Base-by-base conservation (phyloP, 805 yeast genomes). In the Lachancea lanzarotensis region DNA sequence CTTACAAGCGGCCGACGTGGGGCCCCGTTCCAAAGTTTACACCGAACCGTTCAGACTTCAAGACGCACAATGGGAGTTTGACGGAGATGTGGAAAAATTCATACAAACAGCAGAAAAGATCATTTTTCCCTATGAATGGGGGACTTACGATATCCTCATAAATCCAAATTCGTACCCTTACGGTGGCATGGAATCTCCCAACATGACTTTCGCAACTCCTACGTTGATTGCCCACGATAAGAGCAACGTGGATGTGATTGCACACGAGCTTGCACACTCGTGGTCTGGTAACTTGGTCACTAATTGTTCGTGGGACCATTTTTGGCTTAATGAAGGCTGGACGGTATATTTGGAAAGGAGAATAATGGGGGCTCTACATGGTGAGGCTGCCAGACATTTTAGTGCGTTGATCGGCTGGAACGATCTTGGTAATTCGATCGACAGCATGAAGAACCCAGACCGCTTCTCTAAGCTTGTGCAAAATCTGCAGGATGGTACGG, bases 321-420 rank as follows among this genome's bases (percentile, higher is more conserved):
- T 89, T 64, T 89, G 95, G 93, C 75, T 89, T 53, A 89, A 89
- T 62, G 96, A 89, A 69, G 96, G 96, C 31, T 89, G 96, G 96
- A 88, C 96, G 5, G 96, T 89, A 33, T 89, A 89, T 62, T 66
- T 89, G 31, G 96, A 89, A 66, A 76, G 96, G 62, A 72, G 95
- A 56, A 88, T 89, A 47, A 69, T 79, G 25, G 95, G 85, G 15
- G 75, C 72, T 13, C 62, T 87, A n/a, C 87, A 86, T 57, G 95
- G 93, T 19, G 91, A 85, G 55, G 65, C 78, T 27, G 72, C 77
- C 35, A 77, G 96, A 59, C 91, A 87, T 54, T 85, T 89, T 60
- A 74, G 82, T 49, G 88, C 89, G 32, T 80, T 89, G 49, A 83
- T 85, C 56, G 96, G 96, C 41, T 89, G 96, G 96, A 78, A 79